phyloP scores from a whole-genome alignment of 768 basidiomycete genomes.

The Lactarius sanguifluus region DNA sequence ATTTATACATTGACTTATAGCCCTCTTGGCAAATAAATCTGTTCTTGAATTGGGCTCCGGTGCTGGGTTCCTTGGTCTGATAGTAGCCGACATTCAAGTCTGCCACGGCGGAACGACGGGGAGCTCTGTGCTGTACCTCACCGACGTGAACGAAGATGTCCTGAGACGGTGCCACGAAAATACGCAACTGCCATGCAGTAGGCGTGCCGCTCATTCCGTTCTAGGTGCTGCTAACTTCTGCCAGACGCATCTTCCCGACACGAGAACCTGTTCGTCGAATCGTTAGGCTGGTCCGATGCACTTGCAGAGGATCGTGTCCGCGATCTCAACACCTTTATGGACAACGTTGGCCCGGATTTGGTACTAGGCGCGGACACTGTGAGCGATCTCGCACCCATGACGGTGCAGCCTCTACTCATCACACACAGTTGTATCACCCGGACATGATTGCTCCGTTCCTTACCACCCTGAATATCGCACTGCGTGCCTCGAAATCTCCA shows the following conservation, averaged over 20 bases:
- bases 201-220: conserved; percentile 33
- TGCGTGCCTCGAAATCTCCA: conserved; percentile 13
- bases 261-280: conserved; percentile 43
- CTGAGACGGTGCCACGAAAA: conserved; percentile 62
- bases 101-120: conserved; percentile 21
- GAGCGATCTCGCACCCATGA: conserved; percentile 23
- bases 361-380: conserved; percentile 74
- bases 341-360: conserved; percentile 50
- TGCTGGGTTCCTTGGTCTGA: conserved; percentile 68
- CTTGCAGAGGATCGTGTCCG: conserved; percentile 36
- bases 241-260: conserved; percentile 58
- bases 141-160: conserved; percentile 65
- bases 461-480: conserved; percentile 23
- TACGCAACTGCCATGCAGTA: conserved; percentile 65
- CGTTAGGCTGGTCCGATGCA: conserved; percentile 70
- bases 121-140: conserved; percentile 38
- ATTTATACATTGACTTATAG: conserved; percentile 35
- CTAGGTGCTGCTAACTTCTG: neutral
- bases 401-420: neutral
- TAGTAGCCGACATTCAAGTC: conserved; percentile 58
- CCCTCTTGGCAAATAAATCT: conserved; percentile 43
- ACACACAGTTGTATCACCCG: conserved; percentile 20
- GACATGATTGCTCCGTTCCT: conserved; percentile 27
- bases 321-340: conserved; percentile 38
- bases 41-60: conserved; percentile 79